A percentile compares a stretch with the other conserved stretches of the same genome.
These are phyloP conservation scores for Hippophae rhamnoides DNA, from an alignment of 306 rosid species.

Conservation along the genomic window DNA sequence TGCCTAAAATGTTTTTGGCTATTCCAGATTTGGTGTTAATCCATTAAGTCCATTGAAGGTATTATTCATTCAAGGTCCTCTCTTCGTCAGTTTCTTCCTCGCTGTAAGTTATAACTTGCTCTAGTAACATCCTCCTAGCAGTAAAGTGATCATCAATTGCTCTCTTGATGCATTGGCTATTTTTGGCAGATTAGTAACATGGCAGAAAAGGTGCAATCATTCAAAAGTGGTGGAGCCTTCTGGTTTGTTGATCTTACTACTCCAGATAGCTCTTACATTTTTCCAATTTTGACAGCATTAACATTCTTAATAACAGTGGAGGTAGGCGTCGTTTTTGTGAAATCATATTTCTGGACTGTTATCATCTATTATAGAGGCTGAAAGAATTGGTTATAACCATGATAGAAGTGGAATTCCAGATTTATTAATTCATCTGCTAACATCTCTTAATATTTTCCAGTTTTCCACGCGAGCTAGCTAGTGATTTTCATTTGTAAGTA, in stretches of 20 bases:
- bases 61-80: slow-evolving; percentile 61
- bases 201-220: slow-evolving; percentile 88
- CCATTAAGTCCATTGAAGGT: slow-evolving; percentile 84
- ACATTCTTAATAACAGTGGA: slow-evolving; percentile 77
- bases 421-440: too few species aligned
- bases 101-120: slow-evolving; percentile 53
- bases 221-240: slow-evolving; percentile 75
- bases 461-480: too few species aligned
- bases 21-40: slow-evolving; percentile 62
- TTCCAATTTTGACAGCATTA: slow-evolving; percentile 67
- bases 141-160: slow-evolving; percentile 5
- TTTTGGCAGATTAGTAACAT: slow-evolving; percentile 60
- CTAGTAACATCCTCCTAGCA: slow-evolving; percentile 9
- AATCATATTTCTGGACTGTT: background rate
- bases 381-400: background rate
- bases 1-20: slow-evolving; percentile 11
- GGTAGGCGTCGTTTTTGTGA: slow-evolving; percentile 35
- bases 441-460: too few species aligned
- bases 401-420: too few species aligned
- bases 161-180: slow-evolving; percentile 17
- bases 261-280: slow-evolving; percentile 56
- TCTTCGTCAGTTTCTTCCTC: slow-evolving; percentile 78
- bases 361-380: slow-evolving; percentile 1
- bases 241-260: slow-evolving; percentile 92
- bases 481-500: too few species aligned